phyloP scores from a whole-genome alignment of 192 early-diverging fungal genomes.

The Coemansia asiatica region DNA sequence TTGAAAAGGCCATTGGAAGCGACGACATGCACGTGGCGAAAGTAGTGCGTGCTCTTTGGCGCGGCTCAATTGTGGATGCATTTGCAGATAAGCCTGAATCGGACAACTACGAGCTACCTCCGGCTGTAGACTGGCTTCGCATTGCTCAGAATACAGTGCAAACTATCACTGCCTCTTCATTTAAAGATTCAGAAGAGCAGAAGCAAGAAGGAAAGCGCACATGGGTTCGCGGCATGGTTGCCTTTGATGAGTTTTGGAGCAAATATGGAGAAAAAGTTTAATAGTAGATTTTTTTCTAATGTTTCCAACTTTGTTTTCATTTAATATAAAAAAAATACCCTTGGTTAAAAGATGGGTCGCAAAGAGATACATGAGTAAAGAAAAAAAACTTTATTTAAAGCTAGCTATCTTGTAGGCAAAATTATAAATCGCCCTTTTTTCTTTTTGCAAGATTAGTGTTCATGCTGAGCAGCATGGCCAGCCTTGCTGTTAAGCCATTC shows the following conservation, averaged over 20 bases:
- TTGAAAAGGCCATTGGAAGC: slow-evolving; percentile 49
- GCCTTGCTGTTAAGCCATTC: slow-evolving; percentile 53
- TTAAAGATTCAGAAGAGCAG: slow-evolving; percentile 6
- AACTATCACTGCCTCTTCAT: slow-evolving; percentile 8
- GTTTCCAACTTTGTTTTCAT: neutral
- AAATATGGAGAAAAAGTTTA: slow-evolving; percentile 3
- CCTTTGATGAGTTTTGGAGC: slow-evolving; percentile 32
- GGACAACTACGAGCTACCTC: slow-evolving; percentile 19
- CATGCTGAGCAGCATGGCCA: slow-evolving; percentile 35
- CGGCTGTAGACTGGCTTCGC: slow-evolving; percentile 37
- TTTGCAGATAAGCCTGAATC: slow-evolving; percentile 1
- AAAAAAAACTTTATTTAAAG: too few species aligned
- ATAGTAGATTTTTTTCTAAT: neutral
- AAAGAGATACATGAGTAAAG: neutral
- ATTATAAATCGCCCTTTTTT: too few species aligned
- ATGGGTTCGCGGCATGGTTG: slow-evolving; percentile 31
- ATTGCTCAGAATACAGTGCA: slow-evolving; percentile 25
- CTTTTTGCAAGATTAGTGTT: slow-evolving; percentile 18
- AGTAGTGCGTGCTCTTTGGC: slow-evolving; percentile 56
- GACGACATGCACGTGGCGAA: slow-evolving; percentile 62
- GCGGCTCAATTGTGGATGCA: slow-evolving; percentile 44
- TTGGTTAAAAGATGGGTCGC: neutral
- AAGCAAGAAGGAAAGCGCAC: slow-evolving; percentile 4
- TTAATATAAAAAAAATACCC: neutral
- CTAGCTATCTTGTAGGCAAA: too few species aligned